Base-by-base conservation (phyloP, 2,329 filamentous ascomycete genomes). In the Aspergillus viridinutans region DNA sequence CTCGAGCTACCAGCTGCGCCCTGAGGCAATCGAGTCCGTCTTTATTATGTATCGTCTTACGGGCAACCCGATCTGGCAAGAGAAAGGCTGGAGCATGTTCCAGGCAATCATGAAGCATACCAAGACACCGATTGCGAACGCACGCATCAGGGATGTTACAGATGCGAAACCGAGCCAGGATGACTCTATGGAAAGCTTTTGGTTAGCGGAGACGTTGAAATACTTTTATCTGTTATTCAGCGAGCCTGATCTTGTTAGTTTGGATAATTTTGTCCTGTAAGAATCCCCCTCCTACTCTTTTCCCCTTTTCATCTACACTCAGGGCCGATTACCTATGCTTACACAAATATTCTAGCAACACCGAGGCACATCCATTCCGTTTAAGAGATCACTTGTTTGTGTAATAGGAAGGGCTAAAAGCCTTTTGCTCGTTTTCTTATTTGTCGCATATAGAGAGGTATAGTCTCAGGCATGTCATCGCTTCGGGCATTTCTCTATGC, bases 21-120 rank as follows among this genome's bases (percentile, higher is more conserved):
- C 82, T 0, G 82, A 84, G 65, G 81, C 81, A 3, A 83, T 84
- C 54, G 82, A 85, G 66, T 79, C 76, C 35, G 76, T 84, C 3
- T 84, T 84, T 68, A 72, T 83, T 61, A 66, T 84, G 62, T 83
- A 83, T 61, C 76, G 82, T 26, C 78, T 82, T 35, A 84, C 81
- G 0, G 82, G 82, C n/a, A 76, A 82, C 53, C 69, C 72, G 50
- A 68, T 63, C 21, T 72, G 72, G 57, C 68, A 71, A 45, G 74
- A 78, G 14, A 66, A 69, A 1, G 76, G 74, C 5, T 78, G 76
- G 76, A 65, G 67, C 35, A 78, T 78, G 74, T 78, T 77, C 59
- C 60, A 74, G 52, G 69, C 68, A 23, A 73, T 78, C 23, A 71
- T 74, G 25, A 68, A 65, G 21, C 64, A 71, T 42, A 72, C 69